phyloP scores from a whole-genome alignment of 352 stramenopile species.

The Poterioochromonas sp. region DNA sequence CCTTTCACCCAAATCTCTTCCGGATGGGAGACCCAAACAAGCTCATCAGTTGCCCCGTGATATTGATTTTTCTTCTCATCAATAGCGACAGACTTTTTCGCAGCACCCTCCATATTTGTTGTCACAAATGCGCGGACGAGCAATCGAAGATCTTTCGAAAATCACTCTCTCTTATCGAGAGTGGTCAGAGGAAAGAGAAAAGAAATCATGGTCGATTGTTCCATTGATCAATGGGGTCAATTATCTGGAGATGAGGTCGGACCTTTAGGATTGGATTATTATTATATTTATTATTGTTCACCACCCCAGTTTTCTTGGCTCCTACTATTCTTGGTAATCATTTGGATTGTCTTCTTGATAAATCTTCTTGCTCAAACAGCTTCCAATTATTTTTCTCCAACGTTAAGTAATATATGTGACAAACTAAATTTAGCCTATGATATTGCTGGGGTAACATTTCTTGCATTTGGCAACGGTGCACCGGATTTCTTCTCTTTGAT shows the following conservation, averaged over 20 bases:
- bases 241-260: not conserved
- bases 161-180: too few relatives aligned
- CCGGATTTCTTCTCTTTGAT: conserved; percentile 88
- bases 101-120: too few relatives aligned
- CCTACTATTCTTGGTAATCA: not conserved
- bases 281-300: not conserved
- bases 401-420: conserved; percentile 85
- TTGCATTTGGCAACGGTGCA: conserved; percentile 93
- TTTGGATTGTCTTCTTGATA: not conserved
- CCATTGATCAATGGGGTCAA: too few relatives aligned
- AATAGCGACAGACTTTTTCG: too few relatives aligned
- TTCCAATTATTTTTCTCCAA: conserved; percentile 92
- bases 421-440: conserved; percentile 65
- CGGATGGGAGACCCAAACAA: too few relatives aligned
- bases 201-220: too few relatives aligned
- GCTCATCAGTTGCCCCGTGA: too few relatives aligned
- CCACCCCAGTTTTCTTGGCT: not conserved
- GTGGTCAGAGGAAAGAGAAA: too few relatives aligned
- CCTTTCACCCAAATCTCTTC: too few relatives aligned
- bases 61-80: too few relatives aligned
- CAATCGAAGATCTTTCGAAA: too few relatives aligned
- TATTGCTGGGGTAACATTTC: conserved; percentile 89
- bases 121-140: too few relatives aligned
- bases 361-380: conserved; percentile 77
- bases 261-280: not conserved